Evolutionary conservation across 352 stramenopile species (phyloP).

Genomic region (Phytophthora ramorum): DNA sequence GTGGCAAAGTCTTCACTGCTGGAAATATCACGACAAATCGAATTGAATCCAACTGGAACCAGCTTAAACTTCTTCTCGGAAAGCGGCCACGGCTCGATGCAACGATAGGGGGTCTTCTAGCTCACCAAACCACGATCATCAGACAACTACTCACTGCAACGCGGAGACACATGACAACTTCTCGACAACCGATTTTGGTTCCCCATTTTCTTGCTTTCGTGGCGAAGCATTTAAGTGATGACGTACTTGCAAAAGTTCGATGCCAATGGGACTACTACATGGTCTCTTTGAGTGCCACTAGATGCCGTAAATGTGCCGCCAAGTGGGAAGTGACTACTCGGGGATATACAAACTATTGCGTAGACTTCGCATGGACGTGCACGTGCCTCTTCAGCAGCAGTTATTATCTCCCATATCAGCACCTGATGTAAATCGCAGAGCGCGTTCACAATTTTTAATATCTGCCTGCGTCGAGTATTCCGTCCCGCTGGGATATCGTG

Average conservation of each 20-base stretch:
- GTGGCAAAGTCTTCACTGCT: slow-evolving; percentile 3
- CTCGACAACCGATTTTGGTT: not conserved
- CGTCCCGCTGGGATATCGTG: not conserved
- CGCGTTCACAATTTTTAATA: not conserved
- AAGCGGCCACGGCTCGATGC: slow-evolving; percentile 3
- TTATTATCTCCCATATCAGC: not conserved
- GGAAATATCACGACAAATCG: slow-evolving; percentile 16
- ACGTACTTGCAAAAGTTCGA: not conserved
- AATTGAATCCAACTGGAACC: slow-evolving; percentile 22
- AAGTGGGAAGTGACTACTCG: too few species aligned
- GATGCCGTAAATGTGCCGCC: too few species aligned
- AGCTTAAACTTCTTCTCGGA: slow-evolving; percentile 6
- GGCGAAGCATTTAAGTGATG: not conserved
- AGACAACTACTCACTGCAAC: slow-evolving; percentile 1
- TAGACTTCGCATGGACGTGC: not conserved
- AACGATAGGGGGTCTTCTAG: slow-evolving; percentile 1
- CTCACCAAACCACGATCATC: slow-evolving; percentile 13
- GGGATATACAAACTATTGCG: too few species aligned
- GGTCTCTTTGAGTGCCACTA: not conserved
- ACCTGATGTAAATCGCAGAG: not conserved
- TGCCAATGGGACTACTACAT: slow-evolving; percentile 1
- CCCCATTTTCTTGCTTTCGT: not conserved
- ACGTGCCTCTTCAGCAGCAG: not conserved
- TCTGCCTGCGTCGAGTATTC: not conserved
- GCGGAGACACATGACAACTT: not conserved